phyloP scores from a whole-genome alignment of 805 yeast species.

The Spathaspora girioi region DNA sequence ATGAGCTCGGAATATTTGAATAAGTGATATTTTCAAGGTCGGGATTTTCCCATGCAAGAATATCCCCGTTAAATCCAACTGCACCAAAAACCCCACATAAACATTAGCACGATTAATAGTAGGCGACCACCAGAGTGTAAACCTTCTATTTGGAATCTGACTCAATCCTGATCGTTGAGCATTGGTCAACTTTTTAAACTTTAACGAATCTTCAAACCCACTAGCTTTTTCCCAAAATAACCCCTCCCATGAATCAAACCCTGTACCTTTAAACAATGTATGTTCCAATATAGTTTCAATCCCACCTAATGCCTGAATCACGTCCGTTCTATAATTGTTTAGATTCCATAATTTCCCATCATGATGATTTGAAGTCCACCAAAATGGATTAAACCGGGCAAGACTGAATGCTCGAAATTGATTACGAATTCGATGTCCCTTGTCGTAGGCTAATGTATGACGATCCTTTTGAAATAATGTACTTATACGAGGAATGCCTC shows the following conservation, averaged over 20 bases:
- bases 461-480: slow-evolving; percentile 94
- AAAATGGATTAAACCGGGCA: slow-evolving; percentile 78
- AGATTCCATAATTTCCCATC: slow-evolving; percentile 96
- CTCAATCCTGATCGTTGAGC: slow-evolving; percentile 97
- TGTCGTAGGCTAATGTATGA: slow-evolving; percentile 90
- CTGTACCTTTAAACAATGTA: slow-evolving; percentile 93
- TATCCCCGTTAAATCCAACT: slow-evolving; percentile 92
- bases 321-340: slow-evolving; percentile 90
- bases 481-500: slow-evolving; percentile 95
- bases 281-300: slow-evolving; percentile 94
- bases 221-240: slow-evolving; percentile 97
- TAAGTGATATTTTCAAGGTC: slow-evolving; percentile 88
- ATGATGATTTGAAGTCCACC: slow-evolving; percentile 94
- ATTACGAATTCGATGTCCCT: slow-evolving; percentile 83
- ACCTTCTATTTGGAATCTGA: slow-evolving; percentile 96
- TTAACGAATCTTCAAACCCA: slow-evolving; percentile 95
- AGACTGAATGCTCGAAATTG: slow-evolving; percentile 73
- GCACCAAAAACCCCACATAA: slow-evolving; percentile 95
- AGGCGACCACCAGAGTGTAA: slow-evolving; percentile 99
- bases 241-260: slow-evolving; percentile 98
- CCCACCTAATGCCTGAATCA: slow-evolving; percentile 96
- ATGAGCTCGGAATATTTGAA: slow-evolving; percentile 96
- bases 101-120: slow-evolving; percentile 97
- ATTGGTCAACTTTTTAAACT: slow-evolving; percentile 89
- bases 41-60: slow-evolving; percentile 98